Evolutionary conservation across 2,329 filamentous ascomycete genomes (phyloP), one percentile per base, ranked within the genome.

Genomic region (Alternaria novae-zelandiae): DNA sequence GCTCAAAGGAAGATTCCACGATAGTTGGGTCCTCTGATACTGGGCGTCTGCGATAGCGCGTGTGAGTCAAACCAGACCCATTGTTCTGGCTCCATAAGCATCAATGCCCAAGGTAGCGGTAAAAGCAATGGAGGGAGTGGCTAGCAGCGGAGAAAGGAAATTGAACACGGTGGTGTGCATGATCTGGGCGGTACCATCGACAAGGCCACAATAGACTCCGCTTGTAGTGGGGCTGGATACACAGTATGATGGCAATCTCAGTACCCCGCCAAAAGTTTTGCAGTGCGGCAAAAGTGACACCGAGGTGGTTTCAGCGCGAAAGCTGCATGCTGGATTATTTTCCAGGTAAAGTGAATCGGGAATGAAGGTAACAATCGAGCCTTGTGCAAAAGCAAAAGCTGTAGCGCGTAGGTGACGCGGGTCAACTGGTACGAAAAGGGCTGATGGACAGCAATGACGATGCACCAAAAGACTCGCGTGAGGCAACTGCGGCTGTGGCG

Each of bases 401-500:
- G 49, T 53, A 53, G 49, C 20, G 49, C 30, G 30, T 36, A 53
- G 49, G 49, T 53, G 49, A 53, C 20, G 49, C 49, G 49, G 28
- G 30, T 41, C n/a, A 17, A 45, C 36, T 15, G 17, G 46, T 26
- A 47, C 30, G 43, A 43, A 58, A 58, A 56, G 49, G 50, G 32
- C 60, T 51, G 45, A 45, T 30, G 23, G 26, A 54, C 41, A 41
- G 46, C 50, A 59, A 59, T 68, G 66, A 60, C 56, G 58, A 32
- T 59, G 61, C 43, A 30, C 59, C 56, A 45, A 30, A 57, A 68
- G 60, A 65, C 63, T 70, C 65, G 67, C 67, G 63, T 69, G 67
- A 68, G 61, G 63, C 63, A 69, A 67, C 58, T 71, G 70, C 66
- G 65, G 65, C 68, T 70, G 70, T 72, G 70, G 69, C 69, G 54